These are phyloP conservation scores for Chenopodium quinoa DNA, from an alignment of 148 eudicot species.

Conservation along the genomic window DNA sequence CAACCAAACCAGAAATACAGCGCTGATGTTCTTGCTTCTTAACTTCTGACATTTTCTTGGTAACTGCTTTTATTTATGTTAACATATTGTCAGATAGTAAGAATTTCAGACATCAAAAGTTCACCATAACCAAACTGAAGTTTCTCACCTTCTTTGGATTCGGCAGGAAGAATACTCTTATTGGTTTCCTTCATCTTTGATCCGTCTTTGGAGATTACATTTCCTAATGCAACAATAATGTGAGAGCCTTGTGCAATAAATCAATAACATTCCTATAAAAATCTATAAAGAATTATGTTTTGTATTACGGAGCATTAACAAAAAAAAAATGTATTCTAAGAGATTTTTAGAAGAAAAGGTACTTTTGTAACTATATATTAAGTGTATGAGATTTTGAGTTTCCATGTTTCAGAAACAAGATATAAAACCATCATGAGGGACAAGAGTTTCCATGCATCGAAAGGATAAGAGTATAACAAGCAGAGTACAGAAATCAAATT, in stretches of 20 bases:
- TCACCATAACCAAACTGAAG: not conserved
- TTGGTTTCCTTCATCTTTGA: not conserved
- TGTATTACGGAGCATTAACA: not conserved
- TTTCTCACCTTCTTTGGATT: not conserved
- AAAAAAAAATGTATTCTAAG: not conserved
- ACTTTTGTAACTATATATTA: not conserved
- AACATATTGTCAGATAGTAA: constrained; percentile 5
- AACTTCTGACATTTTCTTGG: not conserved
- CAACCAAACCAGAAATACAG: constrained; percentile 23
- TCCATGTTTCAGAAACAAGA: not conserved
- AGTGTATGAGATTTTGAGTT: not conserved
- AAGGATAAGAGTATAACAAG: not conserved
- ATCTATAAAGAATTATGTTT: not conserved
- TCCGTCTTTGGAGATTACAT: not conserved
- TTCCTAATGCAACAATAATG: not conserved
- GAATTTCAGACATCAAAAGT: not conserved
- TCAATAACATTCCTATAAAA: not conserved
- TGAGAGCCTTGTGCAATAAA: not conserved
- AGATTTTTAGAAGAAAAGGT: not conserved
- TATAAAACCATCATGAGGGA: too few species aligned
- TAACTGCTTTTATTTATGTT: not conserved
- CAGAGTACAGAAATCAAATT: not conserved
- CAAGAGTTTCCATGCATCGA: too few species aligned
- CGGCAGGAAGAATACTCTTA: constrained; percentile 9
- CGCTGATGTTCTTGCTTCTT: constrained; percentile 19